Conservation (phyloP, 129 eudicot species). For the Rutidosis leptorrhynchoides region DNA sequence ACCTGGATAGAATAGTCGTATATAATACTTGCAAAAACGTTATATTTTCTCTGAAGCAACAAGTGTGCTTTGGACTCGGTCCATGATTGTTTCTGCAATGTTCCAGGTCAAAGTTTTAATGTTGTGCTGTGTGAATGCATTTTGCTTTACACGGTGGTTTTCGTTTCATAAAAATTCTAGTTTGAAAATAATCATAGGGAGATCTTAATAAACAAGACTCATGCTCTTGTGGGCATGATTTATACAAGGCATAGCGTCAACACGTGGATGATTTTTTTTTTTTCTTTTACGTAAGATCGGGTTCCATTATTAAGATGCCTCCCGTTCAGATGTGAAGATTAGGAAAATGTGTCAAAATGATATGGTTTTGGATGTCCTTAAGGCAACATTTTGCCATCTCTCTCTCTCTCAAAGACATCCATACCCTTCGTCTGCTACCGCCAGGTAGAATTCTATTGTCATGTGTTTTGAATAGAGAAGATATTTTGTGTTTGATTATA, state of each 20-base stretch:
- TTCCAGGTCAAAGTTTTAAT: neutral
- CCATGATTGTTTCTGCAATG: neutral
- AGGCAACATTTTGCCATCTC: slow-evolving; percentile 41
- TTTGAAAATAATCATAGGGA: neutral
- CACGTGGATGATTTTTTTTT: slow-evolving; percentile 31
- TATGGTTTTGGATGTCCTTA: slow-evolving; percentile 20
- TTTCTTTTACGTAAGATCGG: slow-evolving; percentile 26
- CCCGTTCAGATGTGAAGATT: slow-evolving; percentile 35
- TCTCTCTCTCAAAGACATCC: slow-evolving; percentile 48
- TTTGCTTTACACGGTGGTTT: neutral
- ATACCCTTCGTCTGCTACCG: too few relatives aligned
- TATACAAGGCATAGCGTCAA: slow-evolving; percentile 9
- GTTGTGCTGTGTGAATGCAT: neutral
- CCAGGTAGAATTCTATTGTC: too few relatives aligned
- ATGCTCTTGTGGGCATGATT: slow-evolving; percentile 12
- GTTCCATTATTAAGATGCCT: slow-evolving; percentile 22
- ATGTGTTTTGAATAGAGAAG: too few relatives aligned
- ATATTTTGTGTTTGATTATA: too few relatives aligned
- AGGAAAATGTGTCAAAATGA: slow-evolving; percentile 37
- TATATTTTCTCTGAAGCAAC: neutral
- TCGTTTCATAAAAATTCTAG: neutral
- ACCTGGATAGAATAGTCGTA: neutral
- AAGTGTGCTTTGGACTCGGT: too few relatives aligned
- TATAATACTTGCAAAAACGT: neutral
- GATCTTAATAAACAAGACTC: slow-evolving; percentile 14